phyloP scores from a whole-genome alignment of 306 rosid genomes.

The Coriaria nepalensis region DNA sequence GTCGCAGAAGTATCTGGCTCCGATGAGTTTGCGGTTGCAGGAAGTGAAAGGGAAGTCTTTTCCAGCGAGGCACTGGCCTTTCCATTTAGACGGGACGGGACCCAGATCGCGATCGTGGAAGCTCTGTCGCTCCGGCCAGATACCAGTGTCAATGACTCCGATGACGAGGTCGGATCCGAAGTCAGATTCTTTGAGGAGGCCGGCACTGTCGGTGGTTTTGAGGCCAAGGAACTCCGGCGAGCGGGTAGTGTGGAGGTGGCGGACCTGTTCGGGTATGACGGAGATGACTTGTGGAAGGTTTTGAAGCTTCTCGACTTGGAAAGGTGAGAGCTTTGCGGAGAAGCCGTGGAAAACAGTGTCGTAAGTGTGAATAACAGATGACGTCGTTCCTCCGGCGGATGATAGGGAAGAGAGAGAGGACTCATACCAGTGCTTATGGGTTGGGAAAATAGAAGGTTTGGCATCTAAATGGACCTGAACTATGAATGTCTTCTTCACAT shows the following conservation, averaged over 20 bases:
- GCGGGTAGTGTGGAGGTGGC: slow-evolving; percentile 65
- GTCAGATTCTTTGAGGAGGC: slow-evolving; percentile 67
- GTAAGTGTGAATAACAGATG: slow-evolving; percentile 43
- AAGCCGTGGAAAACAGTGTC: slow-evolving; percentile 68
- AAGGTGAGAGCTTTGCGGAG: slow-evolving; percentile 53
- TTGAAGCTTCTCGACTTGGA: slow-evolving; percentile 28
- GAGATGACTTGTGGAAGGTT: slow-evolving; percentile 35
- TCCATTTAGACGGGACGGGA: slow-evolving; percentile 70
- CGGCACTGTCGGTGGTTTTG: slow-evolving; percentile 41
- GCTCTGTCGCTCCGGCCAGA: slow-evolving; percentile 75
- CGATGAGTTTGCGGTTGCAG: slow-evolving; percentile 71
- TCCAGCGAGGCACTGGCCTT: slow-evolving; percentile 48
- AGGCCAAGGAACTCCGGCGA: slow-evolving; percentile 81
- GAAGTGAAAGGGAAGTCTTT: slow-evolving; percentile 33
- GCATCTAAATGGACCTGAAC: slow-evolving; percentile 46
- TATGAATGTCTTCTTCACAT: slow-evolving; percentile 39
- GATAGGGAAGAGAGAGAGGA: slow-evolving; percentile 46
- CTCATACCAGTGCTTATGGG: slow-evolving; percentile 62
- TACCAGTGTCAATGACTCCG: slow-evolving; percentile 80
- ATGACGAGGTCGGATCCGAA: slow-evolving; percentile 88
- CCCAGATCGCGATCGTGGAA: slow-evolving; percentile 55
- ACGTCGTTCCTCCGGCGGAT: not conserved
- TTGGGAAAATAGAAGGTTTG: slow-evolving; percentile 71
- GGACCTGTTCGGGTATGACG: slow-evolving; percentile 63
- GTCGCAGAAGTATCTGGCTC: slow-evolving; percentile 49